A percentile compares a stretch with the other conserved stretches of the same genome.
These are phyloP conservation scores for Escallonia rubra DNA, from an alignment of 129 eudicot genomes.

Conservation along the genomic window DNA sequence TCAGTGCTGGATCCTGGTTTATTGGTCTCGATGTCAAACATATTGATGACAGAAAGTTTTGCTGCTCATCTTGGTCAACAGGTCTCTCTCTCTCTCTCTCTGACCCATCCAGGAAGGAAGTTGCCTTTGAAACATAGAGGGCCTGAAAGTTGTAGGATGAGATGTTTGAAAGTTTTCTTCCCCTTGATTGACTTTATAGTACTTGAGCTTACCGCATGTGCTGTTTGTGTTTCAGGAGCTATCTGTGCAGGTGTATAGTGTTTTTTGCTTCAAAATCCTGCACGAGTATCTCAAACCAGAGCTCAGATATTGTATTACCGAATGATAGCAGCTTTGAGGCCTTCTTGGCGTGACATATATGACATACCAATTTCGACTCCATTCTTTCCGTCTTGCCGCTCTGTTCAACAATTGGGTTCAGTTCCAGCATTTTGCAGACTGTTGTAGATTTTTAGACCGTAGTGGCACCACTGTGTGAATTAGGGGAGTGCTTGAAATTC, in stretches of 20 bases:
- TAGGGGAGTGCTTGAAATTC: too few species aligned
- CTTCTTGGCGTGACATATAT: slow-evolving; percentile 1
- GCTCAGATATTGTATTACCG: slow-evolving; percentile 8
- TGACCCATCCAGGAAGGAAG: too few species aligned
- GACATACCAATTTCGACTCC: background rate
- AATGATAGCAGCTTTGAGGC: background rate
- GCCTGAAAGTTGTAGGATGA: too few species aligned
- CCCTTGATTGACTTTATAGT: background rate
- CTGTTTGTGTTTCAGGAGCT: slow-evolving; percentile 58
- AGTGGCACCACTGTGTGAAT: too few species aligned
- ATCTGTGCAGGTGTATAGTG: slow-evolving; percentile 76
- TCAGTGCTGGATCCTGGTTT: slow-evolving; percentile 95
- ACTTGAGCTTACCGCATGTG: slow-evolving; percentile 9
- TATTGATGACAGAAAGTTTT: slow-evolving; percentile 71
- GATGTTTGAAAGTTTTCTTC: too few species aligned
- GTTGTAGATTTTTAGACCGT: background rate
- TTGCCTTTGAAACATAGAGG: too few species aligned
- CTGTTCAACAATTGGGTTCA: slow-evolving; percentile 3
- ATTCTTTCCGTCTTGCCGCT: background rate
- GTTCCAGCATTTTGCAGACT: background rate
- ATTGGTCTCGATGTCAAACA: slow-evolving; percentile 91
- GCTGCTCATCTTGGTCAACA: slow-evolving; percentile 96
- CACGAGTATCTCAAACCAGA: slow-evolving; percentile 5
- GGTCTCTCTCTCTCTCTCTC: slow-evolving; percentile 43
- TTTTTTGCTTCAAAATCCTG: slow-evolving; percentile 8